Evolutionary conservation across 306 rosid genomes (phyloP).

Genomic region (Quercus bicolor): DNA sequence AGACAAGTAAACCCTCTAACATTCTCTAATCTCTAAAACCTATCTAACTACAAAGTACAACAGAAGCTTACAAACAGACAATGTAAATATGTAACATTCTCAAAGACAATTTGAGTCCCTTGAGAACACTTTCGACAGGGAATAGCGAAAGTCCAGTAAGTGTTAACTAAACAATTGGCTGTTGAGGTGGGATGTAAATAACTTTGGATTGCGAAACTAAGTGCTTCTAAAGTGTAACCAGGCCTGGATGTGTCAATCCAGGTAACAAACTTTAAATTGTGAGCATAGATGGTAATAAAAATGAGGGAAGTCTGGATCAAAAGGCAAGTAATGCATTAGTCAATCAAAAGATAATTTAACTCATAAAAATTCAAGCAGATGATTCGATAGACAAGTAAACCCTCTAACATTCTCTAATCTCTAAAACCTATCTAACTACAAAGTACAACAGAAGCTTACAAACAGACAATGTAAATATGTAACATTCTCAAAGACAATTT

Average conservation of each 20-base stretch:
- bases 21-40: background rate
- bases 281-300: background rate
- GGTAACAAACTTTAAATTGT: no score
- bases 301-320: background rate
- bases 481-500: background rate
- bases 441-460: background rate
- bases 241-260: no score
- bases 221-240: background rate
- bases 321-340: background rate
- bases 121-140: background rate
- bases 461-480: background rate
- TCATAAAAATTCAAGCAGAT: background rate
- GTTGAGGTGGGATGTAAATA: background rate
- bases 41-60: background rate
- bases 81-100: background rate
- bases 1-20: background rate
- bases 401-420: background rate
- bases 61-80: background rate
- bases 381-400: background rate
- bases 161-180: background rate
- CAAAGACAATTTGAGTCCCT: background rate
- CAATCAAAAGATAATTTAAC: background rate
- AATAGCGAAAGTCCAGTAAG: background rate
- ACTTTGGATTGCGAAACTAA: background rate
- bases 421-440: background rate